Conservation (phyloP, 106 monocot genomes). For the Triglochin maritima region DNA sequence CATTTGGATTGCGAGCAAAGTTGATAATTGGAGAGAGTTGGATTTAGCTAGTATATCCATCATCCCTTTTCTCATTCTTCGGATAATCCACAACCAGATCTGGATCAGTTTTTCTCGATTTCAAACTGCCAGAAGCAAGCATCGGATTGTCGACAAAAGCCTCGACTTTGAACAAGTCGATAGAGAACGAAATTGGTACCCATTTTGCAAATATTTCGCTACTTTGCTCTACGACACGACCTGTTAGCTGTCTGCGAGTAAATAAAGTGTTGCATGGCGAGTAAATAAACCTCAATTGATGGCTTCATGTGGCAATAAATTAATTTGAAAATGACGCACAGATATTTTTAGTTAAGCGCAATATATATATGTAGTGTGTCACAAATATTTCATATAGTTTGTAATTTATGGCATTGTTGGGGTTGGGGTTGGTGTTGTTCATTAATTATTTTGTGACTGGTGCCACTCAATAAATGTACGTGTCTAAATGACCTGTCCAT, state of each 20-base stretch:
- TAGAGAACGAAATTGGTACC: constrained; percentile 51
- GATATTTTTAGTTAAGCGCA: too few species aligned
- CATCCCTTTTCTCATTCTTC: constrained; percentile 15
- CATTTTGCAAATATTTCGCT: neutral
- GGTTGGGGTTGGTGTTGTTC: too few species aligned
- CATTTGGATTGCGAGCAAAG: constrained; percentile 4
- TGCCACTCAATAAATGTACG: too few species aligned
- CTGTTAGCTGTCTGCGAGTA: neutral
- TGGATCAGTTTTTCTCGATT: constrained; percentile 53
- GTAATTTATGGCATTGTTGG: too few species aligned
- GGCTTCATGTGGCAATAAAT: too few species aligned
- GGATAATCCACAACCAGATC: constrained; percentile 33
- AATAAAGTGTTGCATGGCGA: neutral
- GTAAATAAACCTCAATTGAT: neutral
- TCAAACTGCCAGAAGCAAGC: constrained; percentile 50
- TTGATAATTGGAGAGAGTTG: neutral
- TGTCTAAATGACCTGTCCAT: too few species aligned
- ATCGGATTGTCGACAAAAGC: constrained; percentile 40
- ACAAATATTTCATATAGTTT: too few species aligned
- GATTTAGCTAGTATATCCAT: constrained; percentile 13
- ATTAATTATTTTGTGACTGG: too few species aligned
- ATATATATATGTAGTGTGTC: too few species aligned
- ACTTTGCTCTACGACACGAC: neutral
- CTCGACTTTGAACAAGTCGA: constrained; percentile 75
- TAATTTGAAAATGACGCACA: too few species aligned